A percentile compares a stretch with the other conserved stretches of the same genome.
Conservation (phyloP, 164 flowering plant species). For the Berberis vulgaris region DNA sequence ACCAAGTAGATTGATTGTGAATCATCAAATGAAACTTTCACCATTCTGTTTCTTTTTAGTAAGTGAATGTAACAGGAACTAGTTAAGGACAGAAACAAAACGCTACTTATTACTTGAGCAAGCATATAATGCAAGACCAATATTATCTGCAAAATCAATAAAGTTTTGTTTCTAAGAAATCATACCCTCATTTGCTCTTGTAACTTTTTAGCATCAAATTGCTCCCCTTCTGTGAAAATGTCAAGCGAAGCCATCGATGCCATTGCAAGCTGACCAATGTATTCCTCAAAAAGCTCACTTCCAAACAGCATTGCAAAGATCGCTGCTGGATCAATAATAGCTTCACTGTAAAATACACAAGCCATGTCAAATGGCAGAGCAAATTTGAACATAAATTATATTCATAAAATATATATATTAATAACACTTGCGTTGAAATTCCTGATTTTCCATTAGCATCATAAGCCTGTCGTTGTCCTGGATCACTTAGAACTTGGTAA, state of each 20-base stretch:
- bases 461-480: conserved; percentile 81
- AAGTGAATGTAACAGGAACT: too few relatives aligned
- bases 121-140: too few relatives aligned
- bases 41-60: too few relatives aligned
- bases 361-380: neutral
- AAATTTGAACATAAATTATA: neutral
- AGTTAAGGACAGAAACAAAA: too few relatives aligned
- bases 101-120: too few relatives aligned
- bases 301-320: conserved; percentile 99
- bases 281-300: conserved; percentile 98
- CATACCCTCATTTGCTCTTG: conserved; percentile 93
- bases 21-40: too few relatives aligned
- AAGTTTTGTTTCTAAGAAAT: neutral
- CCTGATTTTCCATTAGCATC: conserved; percentile 91
- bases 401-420: neutral
- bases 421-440: conserved; percentile 66
- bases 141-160: too few relatives aligned
- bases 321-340: conserved; percentile 96
- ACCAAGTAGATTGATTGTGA: too few relatives aligned
- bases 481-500: conserved; percentile 93
- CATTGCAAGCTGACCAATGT: conserved; percentile 99
- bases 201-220: conserved; percentile 75
- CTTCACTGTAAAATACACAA: conserved; percentile 46
- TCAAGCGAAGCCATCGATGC: conserved; percentile 99
- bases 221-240: conserved; percentile 77